phyloP scores from a whole-genome alignment of 495 filamentous ascomycete genomes.

The Neurospora sp. region DNA sequence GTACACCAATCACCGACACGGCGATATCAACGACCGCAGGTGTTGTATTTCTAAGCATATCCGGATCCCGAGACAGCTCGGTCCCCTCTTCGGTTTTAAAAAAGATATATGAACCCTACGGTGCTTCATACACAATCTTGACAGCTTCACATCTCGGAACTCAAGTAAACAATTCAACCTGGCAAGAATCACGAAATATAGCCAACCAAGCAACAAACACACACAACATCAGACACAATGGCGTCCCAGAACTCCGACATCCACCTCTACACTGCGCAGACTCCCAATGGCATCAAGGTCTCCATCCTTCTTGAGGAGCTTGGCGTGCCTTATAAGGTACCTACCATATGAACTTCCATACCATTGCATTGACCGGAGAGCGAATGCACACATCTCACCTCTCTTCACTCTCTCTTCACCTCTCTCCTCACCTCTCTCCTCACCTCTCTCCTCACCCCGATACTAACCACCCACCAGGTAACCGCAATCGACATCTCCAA shows the following conservation, averaged over 20 bases:
- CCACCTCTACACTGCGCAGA: conserved; percentile 47
- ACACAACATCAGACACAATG: conserved; percentile 5
- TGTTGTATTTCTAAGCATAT: neutral
- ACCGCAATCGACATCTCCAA: conserved; percentile 60
- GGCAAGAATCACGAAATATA: neutral
- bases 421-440: neutral
- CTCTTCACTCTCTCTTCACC: neutral
- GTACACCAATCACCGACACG: neutral
- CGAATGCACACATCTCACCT: neutral
- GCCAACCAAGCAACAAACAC: neutral
- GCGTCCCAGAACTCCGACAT: conserved; percentile 24
- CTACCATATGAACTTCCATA: neutral
- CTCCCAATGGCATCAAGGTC: conserved; percentile 71
- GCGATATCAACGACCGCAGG: neutral
- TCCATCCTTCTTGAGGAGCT: conserved; percentile 88
- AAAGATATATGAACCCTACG: neutral
- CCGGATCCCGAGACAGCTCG: neutral
- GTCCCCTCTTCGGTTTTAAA: neutral
- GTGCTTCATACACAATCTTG: neutral
- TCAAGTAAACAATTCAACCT: conserved; percentile 3
- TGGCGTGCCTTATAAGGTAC: conserved; percentile 51
- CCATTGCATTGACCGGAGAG: neutral
- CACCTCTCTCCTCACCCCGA: neutral
- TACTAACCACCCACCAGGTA: conserved; percentile 19
- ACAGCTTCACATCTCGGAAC: neutral